Evolutionary conservation across 2,329 filamentous ascomycete species (phyloP), one percentile per base, ranked within the genome.

Genomic region (Cercospora sp.): DNA sequence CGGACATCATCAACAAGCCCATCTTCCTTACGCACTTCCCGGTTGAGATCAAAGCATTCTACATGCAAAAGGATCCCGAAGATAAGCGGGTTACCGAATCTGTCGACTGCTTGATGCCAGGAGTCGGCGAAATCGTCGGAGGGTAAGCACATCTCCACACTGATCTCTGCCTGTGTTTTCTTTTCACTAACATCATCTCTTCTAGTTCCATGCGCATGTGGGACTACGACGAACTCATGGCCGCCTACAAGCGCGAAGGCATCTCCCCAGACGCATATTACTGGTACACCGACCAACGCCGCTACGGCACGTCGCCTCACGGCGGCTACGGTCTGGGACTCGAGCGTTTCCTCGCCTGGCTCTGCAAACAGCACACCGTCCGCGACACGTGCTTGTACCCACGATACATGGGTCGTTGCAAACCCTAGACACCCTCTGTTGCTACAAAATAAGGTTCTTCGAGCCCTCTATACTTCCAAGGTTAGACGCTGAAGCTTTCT

Each of bases 21-120:
- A 97, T 99, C 80, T 92, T 98, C 84, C 86, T 98, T 51, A 98
- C 94, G 2, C 94, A 98, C 82, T 99, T 99, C 88, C 95, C 95
- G 20, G 90, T 90, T 68, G 93, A 94, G 83, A 97, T 99, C 86
- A 99, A 99, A 86, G 91, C 95, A 1, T 99, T 99, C 81, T 99
- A 99, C 87, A 99, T 99, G 95, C 90, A 94, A 82, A 94, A 91
- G 82, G 95, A 94, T 75, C 84, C 86, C 53, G 81, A 86, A 31
- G 95, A 99, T 78, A 83, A 81, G 31, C 87, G 94, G 28, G 93
- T 97, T 30, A 99, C 95, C 0, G 94, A 99, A 85, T 93, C 89
- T 70, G 94, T 98, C 13, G 95, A 99, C 72, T 87, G 87, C 68
- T 79, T 91, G 70, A 90, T 99, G 93, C 95, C 95, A 10, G 93